phyloP scores from a whole-genome alignment of 257 asterid species.

The Prunella vulgaris region DNA sequence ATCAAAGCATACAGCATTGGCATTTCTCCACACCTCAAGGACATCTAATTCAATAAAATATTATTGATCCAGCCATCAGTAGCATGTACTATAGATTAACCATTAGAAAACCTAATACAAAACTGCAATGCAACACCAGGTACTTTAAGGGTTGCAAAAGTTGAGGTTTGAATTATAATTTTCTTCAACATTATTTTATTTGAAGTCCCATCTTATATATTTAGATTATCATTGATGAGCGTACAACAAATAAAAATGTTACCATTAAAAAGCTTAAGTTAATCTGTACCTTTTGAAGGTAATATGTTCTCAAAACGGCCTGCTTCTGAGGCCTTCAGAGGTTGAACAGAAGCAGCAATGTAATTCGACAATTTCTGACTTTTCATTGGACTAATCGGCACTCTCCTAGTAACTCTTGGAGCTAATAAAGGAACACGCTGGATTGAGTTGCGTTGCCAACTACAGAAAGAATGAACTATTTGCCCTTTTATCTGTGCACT shows the following conservation, averaged over 20 bases:
- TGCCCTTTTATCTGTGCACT: constrained; percentile 47
- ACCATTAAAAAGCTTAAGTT: background rate
- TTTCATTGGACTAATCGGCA: constrained; percentile 28
- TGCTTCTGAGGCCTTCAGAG: constrained; percentile 37
- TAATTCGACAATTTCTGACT: constrained; percentile 23
- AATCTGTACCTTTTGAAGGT: constrained; percentile 60
- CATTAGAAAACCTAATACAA: no score
- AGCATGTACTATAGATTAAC: background rate
- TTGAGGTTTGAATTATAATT: background rate
- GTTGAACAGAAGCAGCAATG: constrained; percentile 37
- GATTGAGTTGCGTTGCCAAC: constrained; percentile 23
- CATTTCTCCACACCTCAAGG: constrained; percentile 68
- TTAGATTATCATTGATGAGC: background rate
- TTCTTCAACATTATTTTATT: background rate
- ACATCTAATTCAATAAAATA: constrained; percentile 41
- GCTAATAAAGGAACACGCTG: constrained; percentile 28
- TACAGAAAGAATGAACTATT: constrained; percentile 30
- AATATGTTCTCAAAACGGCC: constrained; percentile 55
- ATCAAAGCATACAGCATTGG: constrained; percentile 87
- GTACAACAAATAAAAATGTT: background rate
- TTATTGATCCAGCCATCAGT: constrained; percentile 29
- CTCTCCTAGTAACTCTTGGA: constrained; percentile 32
- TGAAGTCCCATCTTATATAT: background rate
- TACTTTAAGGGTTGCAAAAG: background rate
- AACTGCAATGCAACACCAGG: background rate